phyloP scores from a whole-genome alignment of 106 monocot species.

The Platanthera guangdongensis region DNA sequence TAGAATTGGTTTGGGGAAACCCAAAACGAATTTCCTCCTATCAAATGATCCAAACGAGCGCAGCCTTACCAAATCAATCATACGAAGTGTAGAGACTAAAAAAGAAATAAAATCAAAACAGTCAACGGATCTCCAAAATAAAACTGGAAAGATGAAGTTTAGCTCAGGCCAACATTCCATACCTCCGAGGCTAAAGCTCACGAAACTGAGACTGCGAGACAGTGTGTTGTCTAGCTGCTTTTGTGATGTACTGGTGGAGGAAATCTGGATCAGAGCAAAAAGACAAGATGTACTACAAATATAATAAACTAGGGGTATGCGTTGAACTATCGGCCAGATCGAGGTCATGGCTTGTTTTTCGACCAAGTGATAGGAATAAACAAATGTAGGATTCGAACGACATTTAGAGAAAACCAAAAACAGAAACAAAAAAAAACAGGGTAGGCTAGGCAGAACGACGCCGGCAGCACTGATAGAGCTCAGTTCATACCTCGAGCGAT shows the following conservation, averaged over 20 bases:
- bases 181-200: neutral
- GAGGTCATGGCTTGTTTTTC: neutral
- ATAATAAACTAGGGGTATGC: neutral
- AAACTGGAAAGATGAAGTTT: neutral
- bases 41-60: no score
- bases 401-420: neutral
- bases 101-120: no score
- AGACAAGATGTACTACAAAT: neutral
- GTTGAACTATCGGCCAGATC: neutral
- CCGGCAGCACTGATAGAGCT: neutral
- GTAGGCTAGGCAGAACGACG: neutral
- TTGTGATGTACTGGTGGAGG: neutral
- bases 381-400: neutral
- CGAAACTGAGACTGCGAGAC: neutral
- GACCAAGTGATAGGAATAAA: neutral
- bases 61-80: no score
- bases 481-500: neutral
- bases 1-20: no score
- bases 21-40: no score
- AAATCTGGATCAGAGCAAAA: neutral
- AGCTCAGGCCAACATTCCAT: neutral
- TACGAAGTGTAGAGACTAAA: no score
- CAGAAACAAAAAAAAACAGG: neutral
- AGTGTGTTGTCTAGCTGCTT: neutral
- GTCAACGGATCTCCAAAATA: neutral